Conservation (phyloP, 2,329 filamentous ascomycete genomes). For the Alternaria gansuensis region DNA sequence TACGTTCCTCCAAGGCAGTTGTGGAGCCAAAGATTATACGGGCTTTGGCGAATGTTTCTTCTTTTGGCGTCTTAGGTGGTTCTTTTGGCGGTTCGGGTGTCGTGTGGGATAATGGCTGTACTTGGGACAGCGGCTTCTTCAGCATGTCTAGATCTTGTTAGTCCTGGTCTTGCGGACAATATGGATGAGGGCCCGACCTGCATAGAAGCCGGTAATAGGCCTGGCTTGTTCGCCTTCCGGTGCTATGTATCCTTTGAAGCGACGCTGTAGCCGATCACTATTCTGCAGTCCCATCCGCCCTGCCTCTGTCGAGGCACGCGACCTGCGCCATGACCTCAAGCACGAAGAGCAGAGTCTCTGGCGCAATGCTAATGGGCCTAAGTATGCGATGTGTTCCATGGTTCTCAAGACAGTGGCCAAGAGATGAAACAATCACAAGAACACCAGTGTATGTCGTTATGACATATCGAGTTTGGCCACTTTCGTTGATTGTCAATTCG, state of each 20-base stretch:
- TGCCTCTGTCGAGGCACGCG: constrained; percentile 3
- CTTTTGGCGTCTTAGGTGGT: constrained; percentile 58
- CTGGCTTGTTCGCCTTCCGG: constrained; percentile 50
- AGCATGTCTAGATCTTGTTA: constrained; percentile 50
- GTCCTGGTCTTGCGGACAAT: background rate
- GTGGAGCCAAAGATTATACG: constrained; percentile 83
- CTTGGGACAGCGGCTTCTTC: constrained; percentile 39
- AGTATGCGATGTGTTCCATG: constrained; percentile 31
- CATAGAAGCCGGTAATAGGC: constrained; percentile 52
- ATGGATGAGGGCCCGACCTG: constrained; percentile 32
- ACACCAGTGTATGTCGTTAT: background rate
- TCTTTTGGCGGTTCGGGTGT: constrained; percentile 47
- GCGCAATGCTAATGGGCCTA: constrained; percentile 32
- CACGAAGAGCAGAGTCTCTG: constrained; percentile 40
- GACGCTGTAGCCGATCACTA: constrained; percentile 48
- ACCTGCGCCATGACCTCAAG: constrained; percentile 28
- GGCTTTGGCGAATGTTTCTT: constrained; percentile 66
- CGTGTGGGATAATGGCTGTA: constrained; percentile 46
- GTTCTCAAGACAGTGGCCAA: background rate
- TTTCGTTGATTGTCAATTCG: constrained; percentile 4
- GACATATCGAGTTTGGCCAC: constrained; percentile 13
- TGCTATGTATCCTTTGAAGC: constrained; percentile 50
- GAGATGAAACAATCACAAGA: background rate
- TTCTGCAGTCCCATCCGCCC: constrained; percentile 44
- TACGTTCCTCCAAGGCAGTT: constrained; percentile 74